These are phyloP conservation scores for Canavalia gladiata DNA, from an alignment of 306 rosid genomes.

Conservation along the genomic window DNA sequence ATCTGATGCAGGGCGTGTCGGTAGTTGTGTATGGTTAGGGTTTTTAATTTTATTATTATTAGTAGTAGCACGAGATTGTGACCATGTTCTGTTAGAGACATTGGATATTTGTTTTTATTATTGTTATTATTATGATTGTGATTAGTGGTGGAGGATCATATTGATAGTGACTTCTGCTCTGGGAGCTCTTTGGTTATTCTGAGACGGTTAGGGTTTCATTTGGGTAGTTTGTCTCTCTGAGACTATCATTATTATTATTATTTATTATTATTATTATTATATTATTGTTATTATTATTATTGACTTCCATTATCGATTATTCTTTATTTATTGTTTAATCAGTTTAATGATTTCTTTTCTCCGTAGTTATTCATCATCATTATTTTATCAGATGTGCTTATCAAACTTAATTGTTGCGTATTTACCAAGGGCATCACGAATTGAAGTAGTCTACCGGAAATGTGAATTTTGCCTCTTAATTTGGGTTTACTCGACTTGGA, in stretches of 20 bases:
- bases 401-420: too few species aligned
- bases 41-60: slow-evolving; percentile 13
- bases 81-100: neutral
- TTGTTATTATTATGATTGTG: slow-evolving; percentile 26
- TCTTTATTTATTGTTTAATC: neutral
- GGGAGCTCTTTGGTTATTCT: neutral
- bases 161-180: slow-evolving; percentile 2
- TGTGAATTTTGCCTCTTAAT: too few species aligned
- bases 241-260: neutral
- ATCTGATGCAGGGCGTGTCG: slow-evolving; percentile 37
- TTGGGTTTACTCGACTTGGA: neutral
- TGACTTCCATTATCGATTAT: neutral
- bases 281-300: neutral
- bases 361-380: too few species aligned
- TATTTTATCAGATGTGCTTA: too few species aligned
- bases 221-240: slow-evolving; percentile 4
- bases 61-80: neutral
- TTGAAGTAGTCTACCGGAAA: too few species aligned
- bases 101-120: neutral
- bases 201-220: slow-evolving; percentile 12
- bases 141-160: slow-evolving; percentile 11
- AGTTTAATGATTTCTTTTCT: neutral
- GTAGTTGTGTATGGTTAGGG: slow-evolving; percentile 51
- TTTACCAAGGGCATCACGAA: too few species aligned
- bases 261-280: neutral